phyloP scores from a whole-genome alignment of 345 rosid genomes.

The Citrus australasica region DNA sequence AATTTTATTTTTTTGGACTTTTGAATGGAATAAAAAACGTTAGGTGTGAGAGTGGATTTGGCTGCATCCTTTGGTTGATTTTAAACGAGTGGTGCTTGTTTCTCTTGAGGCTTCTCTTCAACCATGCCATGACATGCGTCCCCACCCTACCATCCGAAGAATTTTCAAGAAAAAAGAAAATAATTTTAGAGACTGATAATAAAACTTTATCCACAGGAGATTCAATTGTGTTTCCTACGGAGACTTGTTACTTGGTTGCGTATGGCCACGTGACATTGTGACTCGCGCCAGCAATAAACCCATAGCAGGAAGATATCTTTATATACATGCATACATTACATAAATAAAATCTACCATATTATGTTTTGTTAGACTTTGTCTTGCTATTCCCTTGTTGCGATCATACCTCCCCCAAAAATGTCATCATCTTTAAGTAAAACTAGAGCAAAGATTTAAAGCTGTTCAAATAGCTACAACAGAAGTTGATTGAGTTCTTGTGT shows the following conservation, averaged over 20 bases:
- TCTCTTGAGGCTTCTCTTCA: not conserved
- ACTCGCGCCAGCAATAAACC: not conserved
- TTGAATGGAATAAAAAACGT: not conserved
- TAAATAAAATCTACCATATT: too few species aligned
- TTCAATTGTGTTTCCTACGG: not conserved
- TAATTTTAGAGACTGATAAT: not conserved
- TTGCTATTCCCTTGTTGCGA: too few species aligned
- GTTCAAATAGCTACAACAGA: too few species aligned
- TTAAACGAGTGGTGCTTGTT: conserved; percentile 34
- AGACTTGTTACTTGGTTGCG: not conserved
- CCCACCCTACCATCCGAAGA: not conserved
- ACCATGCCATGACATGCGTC: too few species aligned
- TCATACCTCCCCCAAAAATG: too few species aligned
- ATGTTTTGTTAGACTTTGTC: too few species aligned
- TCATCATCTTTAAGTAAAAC: too few species aligned
- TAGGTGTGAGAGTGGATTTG: conserved; percentile 17
- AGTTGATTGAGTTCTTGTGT: too few species aligned
- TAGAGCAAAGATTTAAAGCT: too few species aligned
- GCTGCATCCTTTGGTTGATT: conserved; percentile 21
- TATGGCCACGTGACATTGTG: not conserved
- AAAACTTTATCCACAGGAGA: not conserved
- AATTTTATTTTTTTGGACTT: not conserved
- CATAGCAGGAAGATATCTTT: not conserved
- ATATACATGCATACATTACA: too few species aligned
- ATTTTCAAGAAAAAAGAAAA: not conserved